phyloP scores from a whole-genome alignment of 1,139 yeast genomes.

The Magnusiomyces paraingens region DNA sequence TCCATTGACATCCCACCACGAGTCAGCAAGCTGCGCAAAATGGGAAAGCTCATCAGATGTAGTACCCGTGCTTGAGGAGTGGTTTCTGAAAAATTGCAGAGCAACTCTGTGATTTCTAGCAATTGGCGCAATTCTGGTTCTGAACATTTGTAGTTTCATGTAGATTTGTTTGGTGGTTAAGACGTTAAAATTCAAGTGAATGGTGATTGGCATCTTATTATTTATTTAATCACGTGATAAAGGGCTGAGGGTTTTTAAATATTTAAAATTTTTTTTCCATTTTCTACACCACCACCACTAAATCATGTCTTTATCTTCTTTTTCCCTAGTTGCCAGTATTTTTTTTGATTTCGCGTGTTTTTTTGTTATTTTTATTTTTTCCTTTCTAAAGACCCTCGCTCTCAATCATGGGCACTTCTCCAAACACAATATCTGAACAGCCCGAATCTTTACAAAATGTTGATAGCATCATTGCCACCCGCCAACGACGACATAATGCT shows the following conservation, averaged over 20 bases:
- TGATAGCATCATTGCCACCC: constrained; percentile 44
- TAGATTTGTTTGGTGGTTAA: no score
- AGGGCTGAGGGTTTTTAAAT: no score
- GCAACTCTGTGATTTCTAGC: no score
- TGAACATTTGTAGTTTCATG: no score
- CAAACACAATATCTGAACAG: no score
- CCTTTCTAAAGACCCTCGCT: constrained; percentile 18
- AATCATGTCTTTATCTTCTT: no score
- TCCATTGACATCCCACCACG: constrained; percentile 97
- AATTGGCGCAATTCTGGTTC: no score
- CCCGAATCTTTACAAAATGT: constrained; percentile 5
- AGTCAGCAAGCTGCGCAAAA: constrained; percentile 73
- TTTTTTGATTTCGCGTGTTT: neutral
- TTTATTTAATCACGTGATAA: no score
- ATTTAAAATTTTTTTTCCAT: neutral
- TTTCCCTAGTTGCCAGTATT: no score
- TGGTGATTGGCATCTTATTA: no score
- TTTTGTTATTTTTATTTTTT: constrained; percentile 1
- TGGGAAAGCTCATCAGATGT: constrained; percentile 58
- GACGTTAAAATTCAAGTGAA: no score
- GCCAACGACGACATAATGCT: constrained; percentile 79
- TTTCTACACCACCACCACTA: neutral
- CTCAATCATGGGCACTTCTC: neutral
- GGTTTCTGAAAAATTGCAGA: neutral
- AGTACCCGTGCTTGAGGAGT: constrained; percentile 14